phyloP scores from a whole-genome alignment of 192 early-diverging fungal species.

The Linnemannia exigua region DNA sequence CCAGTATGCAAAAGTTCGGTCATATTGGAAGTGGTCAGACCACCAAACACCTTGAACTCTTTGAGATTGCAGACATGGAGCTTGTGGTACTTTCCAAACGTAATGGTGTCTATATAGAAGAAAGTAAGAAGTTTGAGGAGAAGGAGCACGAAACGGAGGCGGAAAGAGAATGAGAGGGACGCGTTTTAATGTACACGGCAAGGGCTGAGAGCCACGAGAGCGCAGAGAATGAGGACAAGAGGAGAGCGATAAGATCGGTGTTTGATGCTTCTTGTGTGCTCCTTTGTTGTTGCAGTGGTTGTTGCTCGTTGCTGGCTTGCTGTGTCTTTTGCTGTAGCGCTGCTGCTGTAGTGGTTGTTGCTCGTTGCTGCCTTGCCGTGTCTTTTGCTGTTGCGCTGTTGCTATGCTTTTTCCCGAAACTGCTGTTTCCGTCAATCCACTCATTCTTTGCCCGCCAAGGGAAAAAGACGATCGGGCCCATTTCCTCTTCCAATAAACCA shows the following conservation, averaged over 20 bases:
- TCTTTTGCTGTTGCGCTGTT: no score
- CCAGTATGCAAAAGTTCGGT: constrained; percentile 85
- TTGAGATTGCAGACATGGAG: constrained; percentile 96
- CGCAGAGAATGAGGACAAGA: background rate
- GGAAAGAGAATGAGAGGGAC: background rate
- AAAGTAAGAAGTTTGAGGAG: background rate
- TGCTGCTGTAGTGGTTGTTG: background rate
- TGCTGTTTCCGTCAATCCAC: no score
- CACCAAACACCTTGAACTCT: constrained; percentile 96
- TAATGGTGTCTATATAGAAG: constrained; percentile 75
- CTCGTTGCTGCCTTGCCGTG: background rate
- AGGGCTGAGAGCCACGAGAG: background rate
- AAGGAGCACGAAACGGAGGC: background rate
- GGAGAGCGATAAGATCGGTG: background rate
- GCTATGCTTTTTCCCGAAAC: no score
- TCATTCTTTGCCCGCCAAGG: no score
- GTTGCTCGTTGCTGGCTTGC: background rate
- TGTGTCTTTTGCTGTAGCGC: background rate
- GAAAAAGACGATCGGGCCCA: no score
- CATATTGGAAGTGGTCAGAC: constrained; percentile 87
- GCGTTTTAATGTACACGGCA: background rate
- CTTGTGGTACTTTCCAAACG: constrained; percentile 96
- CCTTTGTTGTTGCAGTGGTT: background rate
- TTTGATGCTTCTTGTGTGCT: background rate
- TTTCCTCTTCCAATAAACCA: no score